phyloP scores from a whole-genome alignment of 1,284 basidiomycete species.

The Ceratobasidium theobromae region DNA sequence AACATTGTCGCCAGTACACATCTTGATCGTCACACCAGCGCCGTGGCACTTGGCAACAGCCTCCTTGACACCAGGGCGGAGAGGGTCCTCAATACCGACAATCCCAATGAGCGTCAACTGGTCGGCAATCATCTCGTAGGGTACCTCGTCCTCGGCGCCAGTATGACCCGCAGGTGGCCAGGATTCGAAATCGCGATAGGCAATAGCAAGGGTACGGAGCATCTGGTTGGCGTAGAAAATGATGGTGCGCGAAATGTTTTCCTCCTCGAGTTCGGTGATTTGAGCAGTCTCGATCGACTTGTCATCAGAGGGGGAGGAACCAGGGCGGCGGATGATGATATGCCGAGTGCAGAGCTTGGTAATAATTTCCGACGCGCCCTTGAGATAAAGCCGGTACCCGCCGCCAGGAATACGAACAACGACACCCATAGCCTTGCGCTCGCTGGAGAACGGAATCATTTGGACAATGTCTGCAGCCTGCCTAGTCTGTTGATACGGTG shows the following conservation, averaged over 20 bases:
- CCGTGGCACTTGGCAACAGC: conserved; percentile 84
- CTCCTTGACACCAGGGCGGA: conserved; percentile 84
- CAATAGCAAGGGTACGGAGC: conserved; percentile 89
- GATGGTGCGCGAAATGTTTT: conserved; percentile 87
- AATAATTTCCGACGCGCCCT: conserved; percentile 94
- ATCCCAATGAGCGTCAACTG: conserved; percentile 86
- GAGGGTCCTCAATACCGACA: conserved; percentile 93
- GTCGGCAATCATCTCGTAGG: conserved; percentile 68
- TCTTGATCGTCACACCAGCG: conserved; percentile 96
- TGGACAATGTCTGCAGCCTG: conserved; percentile 73
- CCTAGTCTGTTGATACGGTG: conserved; percentile 69
- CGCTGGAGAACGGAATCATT: conserved; percentile 94
- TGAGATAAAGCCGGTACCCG: conserved; percentile 76
- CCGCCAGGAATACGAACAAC: conserved; percentile 67
- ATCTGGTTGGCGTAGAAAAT: conserved; percentile 97
- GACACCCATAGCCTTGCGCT: conserved; percentile 95
- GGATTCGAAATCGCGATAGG: conserved; percentile 82
- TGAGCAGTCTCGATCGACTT: conserved; percentile 56
- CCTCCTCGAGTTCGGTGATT: conserved; percentile 65
- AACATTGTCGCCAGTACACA: conserved; percentile 98
- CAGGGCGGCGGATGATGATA: conserved; percentile 59
- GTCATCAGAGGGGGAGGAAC: conserved; percentile 42
- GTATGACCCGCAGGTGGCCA: conserved; percentile 75
- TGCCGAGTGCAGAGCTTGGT: conserved; percentile 72
- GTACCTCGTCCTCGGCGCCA: conserved; percentile 58